Conservation (phyloP, 345 rosid species). For the Gossypioides kirkii region DNA sequence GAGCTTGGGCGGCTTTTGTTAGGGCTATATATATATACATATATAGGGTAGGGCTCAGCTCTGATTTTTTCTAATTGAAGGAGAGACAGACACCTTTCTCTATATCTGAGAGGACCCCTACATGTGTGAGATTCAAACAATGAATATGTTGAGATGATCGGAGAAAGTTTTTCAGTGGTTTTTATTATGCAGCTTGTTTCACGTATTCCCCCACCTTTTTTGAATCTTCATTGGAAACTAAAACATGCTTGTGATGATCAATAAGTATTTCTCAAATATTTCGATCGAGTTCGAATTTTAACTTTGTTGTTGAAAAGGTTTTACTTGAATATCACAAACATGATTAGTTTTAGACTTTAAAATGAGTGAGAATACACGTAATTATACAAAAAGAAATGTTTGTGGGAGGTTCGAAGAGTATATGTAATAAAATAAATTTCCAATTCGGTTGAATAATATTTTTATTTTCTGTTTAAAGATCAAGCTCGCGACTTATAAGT, state of each 20-base stretch:
- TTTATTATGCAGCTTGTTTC: neutral
- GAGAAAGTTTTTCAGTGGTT: neutral
- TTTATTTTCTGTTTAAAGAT: no score
- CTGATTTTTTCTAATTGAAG: neutral
- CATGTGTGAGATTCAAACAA: neutral
- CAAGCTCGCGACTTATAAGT: fast-evolving
- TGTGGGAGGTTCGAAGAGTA: no score
- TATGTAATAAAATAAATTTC: no score
- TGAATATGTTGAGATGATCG: neutral
- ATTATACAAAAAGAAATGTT: no score
- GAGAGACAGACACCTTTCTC: neutral
- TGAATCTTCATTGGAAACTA: constrained; percentile 9
- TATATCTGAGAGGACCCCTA: constrained; percentile 12
- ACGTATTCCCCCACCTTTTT: neutral
- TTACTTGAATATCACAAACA: no score
- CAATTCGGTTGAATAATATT: no score
- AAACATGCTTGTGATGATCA: neutral
- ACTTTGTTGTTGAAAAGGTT: neutral
- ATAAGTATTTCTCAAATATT: neutral
- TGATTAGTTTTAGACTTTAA: no score
- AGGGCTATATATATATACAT: neutral
- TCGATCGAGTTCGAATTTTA: neutral
- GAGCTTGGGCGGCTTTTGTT: constrained; percentile 4
- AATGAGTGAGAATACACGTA: no score
- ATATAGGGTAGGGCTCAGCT: constrained; percentile 6